A percentile compares a stretch with the other conserved stretches of the same genome.
Evolutionary conservation across 1,284 basidiomycete species (phyloP).

Genomic region (Ceratobasidium papillatum): DNA sequence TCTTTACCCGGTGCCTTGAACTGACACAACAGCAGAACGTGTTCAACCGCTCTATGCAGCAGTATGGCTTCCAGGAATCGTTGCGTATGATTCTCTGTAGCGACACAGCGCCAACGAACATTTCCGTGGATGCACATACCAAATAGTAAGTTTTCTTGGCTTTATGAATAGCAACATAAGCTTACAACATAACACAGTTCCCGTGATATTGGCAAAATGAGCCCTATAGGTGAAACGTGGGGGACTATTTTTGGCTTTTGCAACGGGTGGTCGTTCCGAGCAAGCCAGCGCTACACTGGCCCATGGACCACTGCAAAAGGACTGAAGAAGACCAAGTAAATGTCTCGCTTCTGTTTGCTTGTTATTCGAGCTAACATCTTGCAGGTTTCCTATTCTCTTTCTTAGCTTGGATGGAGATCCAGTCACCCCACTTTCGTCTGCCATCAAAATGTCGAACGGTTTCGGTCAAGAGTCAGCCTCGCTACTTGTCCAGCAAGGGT

Average conservation of each 20-base stretch:
- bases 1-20: background rate
- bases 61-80: background rate
- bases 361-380: background rate
- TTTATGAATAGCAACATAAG: too few relatives aligned
- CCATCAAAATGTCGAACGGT: constrained; percentile 43
- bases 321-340: constrained; percentile 24
- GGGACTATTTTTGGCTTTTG: background rate
- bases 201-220: constrained; percentile 21
- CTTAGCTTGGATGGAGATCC: constrained; percentile 46
- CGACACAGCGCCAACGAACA: constrained; percentile 6
- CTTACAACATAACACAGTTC: background rate
- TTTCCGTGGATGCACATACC: constrained; percentile 6
- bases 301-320: constrained; percentile 24
- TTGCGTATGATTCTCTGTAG: constrained; percentile 9
- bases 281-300: constrained; percentile 29
- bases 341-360: too few relatives aligned
- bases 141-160: constrained; percentile 14
- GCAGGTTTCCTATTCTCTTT: constrained; percentile 46
- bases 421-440: constrained; percentile 46
- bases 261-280: constrained; percentile 21
- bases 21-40: constrained; percentile 7
- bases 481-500: constrained; percentile 46
- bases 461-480: constrained; percentile 45
- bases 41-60: constrained; percentile 37
- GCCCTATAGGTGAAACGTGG: constrained; percentile 10